A percentile compares a stretch with the other conserved stretches of the same genome.
These are phyloP conservation scores for Sporothrix pallida DNA, from an alignment of 2,329 filamentous ascomycete species.

Conservation along the genomic window DNA sequence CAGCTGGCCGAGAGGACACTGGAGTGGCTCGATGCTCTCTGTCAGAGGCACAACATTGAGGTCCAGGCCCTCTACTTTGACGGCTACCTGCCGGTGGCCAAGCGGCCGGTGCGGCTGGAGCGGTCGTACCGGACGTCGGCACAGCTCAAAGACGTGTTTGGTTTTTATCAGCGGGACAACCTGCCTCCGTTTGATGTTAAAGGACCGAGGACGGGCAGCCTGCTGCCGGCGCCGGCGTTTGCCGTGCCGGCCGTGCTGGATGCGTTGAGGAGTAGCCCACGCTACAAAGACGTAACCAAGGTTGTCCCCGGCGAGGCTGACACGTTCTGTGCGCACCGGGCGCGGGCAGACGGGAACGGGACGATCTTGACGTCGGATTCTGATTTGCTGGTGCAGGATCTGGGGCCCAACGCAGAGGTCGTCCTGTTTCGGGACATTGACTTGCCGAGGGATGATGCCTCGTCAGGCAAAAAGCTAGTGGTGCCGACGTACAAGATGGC, in stretches of 20 bases:
- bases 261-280: constrained; percentile 57
- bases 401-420: constrained; percentile 66
- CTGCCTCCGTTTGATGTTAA: constrained; percentile 33
- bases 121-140: constrained; percentile 65
- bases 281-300: constrained; percentile 52
- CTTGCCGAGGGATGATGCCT: not conserved
- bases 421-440: constrained; percentile 72
- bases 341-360: constrained; percentile 55
- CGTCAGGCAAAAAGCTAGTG: not conserved
- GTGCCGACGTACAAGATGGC: constrained; percentile 11
- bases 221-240: constrained; percentile 62
- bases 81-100: constrained; percentile 73
- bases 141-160: constrained; percentile 59
- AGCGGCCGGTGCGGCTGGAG: constrained; percentile 65
- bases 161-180: constrained; percentile 40
- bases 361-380: constrained; percentile 82
- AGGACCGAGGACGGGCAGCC: constrained; percentile 38
- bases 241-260: constrained; percentile 80
- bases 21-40: constrained; percentile 39
- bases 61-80: constrained; percentile 73
- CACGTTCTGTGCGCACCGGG: constrained; percentile 72
- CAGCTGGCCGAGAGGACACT: constrained; percentile 38
- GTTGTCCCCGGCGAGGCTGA: constrained; percentile 88
- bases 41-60: constrained; percentile 32
- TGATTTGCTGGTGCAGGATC: constrained; percentile 77